Evolutionary conservation across 148 eudicot genomes (phyloP), one percentile per base, ranked within the genome.

Genomic region (Salicornia ramosissima): DNA sequence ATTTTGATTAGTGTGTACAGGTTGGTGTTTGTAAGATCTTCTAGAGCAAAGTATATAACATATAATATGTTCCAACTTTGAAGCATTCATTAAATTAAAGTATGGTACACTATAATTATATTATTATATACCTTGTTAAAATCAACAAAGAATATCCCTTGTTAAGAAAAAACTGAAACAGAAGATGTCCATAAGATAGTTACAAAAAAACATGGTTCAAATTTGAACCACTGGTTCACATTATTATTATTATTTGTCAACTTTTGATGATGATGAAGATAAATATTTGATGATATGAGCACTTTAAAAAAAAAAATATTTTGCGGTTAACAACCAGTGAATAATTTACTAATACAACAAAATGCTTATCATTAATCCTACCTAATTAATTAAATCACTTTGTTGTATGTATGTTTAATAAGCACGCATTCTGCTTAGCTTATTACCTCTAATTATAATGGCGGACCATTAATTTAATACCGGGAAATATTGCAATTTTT

Each of bases 81-180:
- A 45, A 15, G 53, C 68, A 15, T 46, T n/a, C n/a, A n/a, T n/a
- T n/a, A n/a, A n/a, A n/a, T n/a, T 65, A 65, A 45, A 65, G 34
- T 65, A 34, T 70, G 71, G 31, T 13, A 62, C 62, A 8, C 49
- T 15, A 45, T 9, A 46, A 36, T 14, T 13, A 46, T 46, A 46
- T 46, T 12, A 1, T 12, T 46, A 46, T 46, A 46, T 46, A 46
- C 13, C 45, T 42, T 42, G 45, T 42, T 39, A 42, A 42, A 28
- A 54, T 58, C n/a, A 42, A 24, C 25, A 21, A 39, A 55, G 83
- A 83, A 83, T 83, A 83, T 83, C 79, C 70, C 65, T 54, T 69
- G 14, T 43, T 59, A 24, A 69, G 80, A 80, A 24, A 82, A 45
- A 64, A 71, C 30, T 69, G 67, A 74, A 74, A 46, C 77, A 83